Evolutionary conservation across 78 protist species (phyloP).

Genomic region (Dictyostelium citrinum): DNA sequence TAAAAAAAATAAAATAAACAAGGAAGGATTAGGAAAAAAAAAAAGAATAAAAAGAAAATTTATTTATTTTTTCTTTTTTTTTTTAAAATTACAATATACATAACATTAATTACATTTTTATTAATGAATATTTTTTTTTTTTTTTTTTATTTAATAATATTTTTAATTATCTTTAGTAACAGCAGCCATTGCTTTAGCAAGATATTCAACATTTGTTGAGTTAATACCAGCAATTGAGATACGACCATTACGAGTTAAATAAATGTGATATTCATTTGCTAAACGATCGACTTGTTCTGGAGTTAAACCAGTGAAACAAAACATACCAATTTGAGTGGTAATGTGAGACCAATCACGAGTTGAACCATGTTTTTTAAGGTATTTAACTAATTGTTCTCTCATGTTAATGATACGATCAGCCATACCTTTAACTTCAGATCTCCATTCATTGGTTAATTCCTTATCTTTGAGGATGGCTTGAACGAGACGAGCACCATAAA

Average conservation of each 20-base stretch:
- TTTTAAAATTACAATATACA: neutral
- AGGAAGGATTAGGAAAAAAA: neutral
- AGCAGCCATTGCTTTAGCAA: constrained; percentile 90
- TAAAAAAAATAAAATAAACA: neutral
- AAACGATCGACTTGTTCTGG: constrained; percentile 83
- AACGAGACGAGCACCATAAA: constrained; percentile 97
- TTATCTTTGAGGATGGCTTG: constrained; percentile 80
- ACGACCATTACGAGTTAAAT: constrained; percentile 95
- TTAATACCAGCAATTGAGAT: constrained; percentile 97
- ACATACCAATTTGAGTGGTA: constrained; percentile 98
- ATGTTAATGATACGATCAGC: constrained; percentile 93
- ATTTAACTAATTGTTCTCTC: constrained; percentile 84
- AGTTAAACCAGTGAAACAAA: constrained; percentile 96
- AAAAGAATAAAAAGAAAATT: neutral
- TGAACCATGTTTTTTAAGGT: constrained; percentile 83
- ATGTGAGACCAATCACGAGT: constrained; percentile 96
- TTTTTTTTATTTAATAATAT: neutral
- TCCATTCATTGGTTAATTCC: constrained; percentile 79
- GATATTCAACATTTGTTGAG: constrained; percentile 83
- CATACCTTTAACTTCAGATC: constrained; percentile 89
- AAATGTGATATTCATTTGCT: constrained; percentile 81
- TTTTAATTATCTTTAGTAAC: constrained; percentile 47
- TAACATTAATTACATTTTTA: neutral
- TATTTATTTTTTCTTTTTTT: neutral
- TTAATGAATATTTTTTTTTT: neutral